These are phyloP conservation scores for Sophora flavescens DNA, from an alignment of 306 rosid species.

Conservation along the genomic window DNA sequence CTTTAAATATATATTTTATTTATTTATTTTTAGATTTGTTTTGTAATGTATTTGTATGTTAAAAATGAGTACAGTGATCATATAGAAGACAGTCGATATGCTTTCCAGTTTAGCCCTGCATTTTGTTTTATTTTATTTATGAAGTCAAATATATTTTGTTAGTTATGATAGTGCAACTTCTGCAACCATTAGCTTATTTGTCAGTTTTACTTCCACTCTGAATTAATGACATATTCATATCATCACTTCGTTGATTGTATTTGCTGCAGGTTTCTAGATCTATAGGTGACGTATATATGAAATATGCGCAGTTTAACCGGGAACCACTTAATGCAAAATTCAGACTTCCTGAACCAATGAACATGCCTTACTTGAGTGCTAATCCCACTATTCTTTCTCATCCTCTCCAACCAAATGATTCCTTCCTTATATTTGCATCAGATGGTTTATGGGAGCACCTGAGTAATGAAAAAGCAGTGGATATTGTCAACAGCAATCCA, in stretches of 20 bases:
- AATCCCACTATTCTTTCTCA: constrained; percentile 75
- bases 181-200: neutral
- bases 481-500: constrained; percentile 81
- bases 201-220: constrained; percentile 10
- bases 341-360: constrained; percentile 84
- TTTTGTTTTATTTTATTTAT: constrained; percentile 1
- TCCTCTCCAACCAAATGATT: constrained; percentile 76
- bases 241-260: constrained; percentile 27
- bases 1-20: neutral
- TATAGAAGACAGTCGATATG: neutral
- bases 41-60: constrained; percentile 17
- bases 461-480: constrained; percentile 87
- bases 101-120: neutral
- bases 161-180: neutral
- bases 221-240: neutral
- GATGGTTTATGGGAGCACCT: constrained; percentile 95
- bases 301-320: constrained; percentile 66
- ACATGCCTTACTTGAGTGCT: constrained; percentile 76
- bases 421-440: constrained; percentile 91
- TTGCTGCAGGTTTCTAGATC: constrained; percentile 84
- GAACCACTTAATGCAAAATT: constrained; percentile 73
- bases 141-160: constrained; percentile 20
- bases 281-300: constrained; percentile 85
- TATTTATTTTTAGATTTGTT: neutral
- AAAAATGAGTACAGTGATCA: neutral